These are phyloP conservation scores for Xerocomus potaroensis DNA, from an alignment of 768 basidiomycete species.

Conservation along the genomic window DNA sequence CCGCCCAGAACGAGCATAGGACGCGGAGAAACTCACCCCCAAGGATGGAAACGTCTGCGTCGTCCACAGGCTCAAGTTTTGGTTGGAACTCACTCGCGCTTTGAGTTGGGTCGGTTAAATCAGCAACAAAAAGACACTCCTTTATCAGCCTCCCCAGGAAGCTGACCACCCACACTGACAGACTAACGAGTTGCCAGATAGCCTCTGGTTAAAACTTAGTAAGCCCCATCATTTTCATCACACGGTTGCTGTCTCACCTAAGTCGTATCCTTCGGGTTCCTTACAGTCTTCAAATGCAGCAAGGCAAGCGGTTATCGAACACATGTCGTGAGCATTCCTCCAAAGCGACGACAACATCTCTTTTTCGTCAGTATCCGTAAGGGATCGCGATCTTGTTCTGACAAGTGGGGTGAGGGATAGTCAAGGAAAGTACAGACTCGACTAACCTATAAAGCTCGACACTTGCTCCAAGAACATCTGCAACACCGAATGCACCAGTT, in stretches of 20 bases:
- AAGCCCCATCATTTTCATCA: slow-evolving; percentile 2
- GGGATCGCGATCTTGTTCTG: slow-evolving; percentile 33
- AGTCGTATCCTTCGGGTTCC: slow-evolving; percentile 57
- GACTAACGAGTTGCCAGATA: slow-evolving; percentile 65
- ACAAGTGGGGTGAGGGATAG: slow-evolving; percentile 4
- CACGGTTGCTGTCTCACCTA: slow-evolving; percentile 39
- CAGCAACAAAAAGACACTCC: slow-evolving; percentile 39
- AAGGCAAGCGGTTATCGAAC: slow-evolving; percentile 56
- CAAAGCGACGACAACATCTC: slow-evolving; percentile 45
- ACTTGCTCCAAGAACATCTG: slow-evolving; percentile 49
- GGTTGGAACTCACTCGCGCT: slow-evolving; percentile 10
- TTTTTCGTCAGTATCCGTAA: slow-evolving; percentile 33
- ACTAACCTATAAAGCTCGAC: slow-evolving; percentile 35
- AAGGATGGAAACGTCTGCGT: slow-evolving; percentile 17
- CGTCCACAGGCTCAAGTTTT: slow-evolving; percentile 29
- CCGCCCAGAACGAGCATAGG: slow-evolving; percentile 38
- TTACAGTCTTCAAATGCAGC: slow-evolving; percentile 64
- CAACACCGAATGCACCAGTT: slow-evolving; percentile 35
- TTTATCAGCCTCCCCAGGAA: slow-evolving; percentile 63
- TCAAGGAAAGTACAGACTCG: not conserved
- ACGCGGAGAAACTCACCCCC: slow-evolving; percentile 22
- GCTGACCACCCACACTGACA: slow-evolving; percentile 57
- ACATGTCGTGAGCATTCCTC: slow-evolving; percentile 62
- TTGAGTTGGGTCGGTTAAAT: slow-evolving; percentile 16
- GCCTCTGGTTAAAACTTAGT: slow-evolving; percentile 43